A percentile compares a stretch with the other conserved stretches of the same genome.
These are phyloP conservation scores for Aphanomyces stellatus DNA, from an alignment of 352 stramenopile genomes.

Conservation along the genomic window DNA sequence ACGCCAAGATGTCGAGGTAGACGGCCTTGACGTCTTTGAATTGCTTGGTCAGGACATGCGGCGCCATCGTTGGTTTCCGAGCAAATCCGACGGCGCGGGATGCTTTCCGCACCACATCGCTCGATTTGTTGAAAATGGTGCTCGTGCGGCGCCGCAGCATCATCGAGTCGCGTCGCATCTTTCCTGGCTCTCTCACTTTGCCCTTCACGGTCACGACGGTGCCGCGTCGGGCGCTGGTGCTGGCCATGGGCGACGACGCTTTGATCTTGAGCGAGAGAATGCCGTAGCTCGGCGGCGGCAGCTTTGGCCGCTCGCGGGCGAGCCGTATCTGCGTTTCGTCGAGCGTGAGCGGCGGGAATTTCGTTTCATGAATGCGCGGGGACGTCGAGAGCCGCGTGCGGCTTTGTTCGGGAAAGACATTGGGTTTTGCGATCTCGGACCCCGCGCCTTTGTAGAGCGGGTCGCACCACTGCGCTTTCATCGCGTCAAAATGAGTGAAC, in stretches of 20 bases:
- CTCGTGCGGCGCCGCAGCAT: background rate
- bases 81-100: background rate
- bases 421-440: conserved; percentile 13
- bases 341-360: background rate
- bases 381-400: background rate
- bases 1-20: conserved; percentile 3
- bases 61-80: background rate
- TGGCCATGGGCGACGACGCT: background rate
- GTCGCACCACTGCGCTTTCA: conserved; percentile 13
- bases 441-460: conserved; percentile 6
- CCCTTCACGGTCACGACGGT: background rate
- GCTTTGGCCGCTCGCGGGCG: conserved; percentile 1
- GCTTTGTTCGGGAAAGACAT: background rate
- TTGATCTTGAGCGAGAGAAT: conserved; percentile 6
- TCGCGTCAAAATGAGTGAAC: background rate
- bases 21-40: conserved; percentile 17
- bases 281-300: background rate
- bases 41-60: background rate
- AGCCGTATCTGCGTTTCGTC: background rate
- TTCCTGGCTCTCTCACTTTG: background rate
- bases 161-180: background rate
- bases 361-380: background rate
- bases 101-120: background rate
- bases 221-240: background rate
- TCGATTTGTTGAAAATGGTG: background rate